Evolutionary conservation across 2,329 filamentous ascomycete species (phyloP), one percentile per base, ranked within the genome.

Genomic region (Fusarium azukiicola): DNA sequence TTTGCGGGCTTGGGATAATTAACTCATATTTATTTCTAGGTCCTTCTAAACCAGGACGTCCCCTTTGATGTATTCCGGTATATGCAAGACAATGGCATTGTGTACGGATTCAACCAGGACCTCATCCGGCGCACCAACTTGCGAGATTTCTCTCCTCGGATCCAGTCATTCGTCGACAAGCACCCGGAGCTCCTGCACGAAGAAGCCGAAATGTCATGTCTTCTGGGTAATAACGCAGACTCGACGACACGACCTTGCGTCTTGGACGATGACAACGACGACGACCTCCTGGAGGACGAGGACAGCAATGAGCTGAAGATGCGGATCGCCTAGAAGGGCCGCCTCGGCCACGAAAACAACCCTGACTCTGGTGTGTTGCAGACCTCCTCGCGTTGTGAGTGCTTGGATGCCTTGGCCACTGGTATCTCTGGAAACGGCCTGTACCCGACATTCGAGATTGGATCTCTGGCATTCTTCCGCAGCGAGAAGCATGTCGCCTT

Each of bases 11-110:
- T 19, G 23, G 17, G 44, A 47, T 16, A 44, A 50, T 44, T n/a
- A 47, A 38, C 79, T 82, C 66, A 81, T 56, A 32, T 3, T 36
- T 47, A 19, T 50, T 64, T 46, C 14, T 66, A 93, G 91, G 88
- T 92, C 10, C 88, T 91, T 58, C 92, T 92, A 78, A 90, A 88
- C 73, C 92, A 91, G 75, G 86, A 92, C 76, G 92, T 98, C 77
- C 94, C 96, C 84, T 98, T 98, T 84, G 96, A 98, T 83, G 93
- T 98, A 42, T 98, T 98, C 89, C 93, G 94, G 63, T 97, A 95
- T 89, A 97, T 98, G 96, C 91, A 94, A 77, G 96, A 98, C 83
- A 93, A 96, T 85, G 94, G 96, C 84, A 95, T 97, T 84, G 96
- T 94, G 16, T 98, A 98, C 84, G 96, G 92, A 17, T 93, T 93